phyloP scores from a whole-genome alignment of 352 stramenopile species.

The Albugo laibachii region DNA sequence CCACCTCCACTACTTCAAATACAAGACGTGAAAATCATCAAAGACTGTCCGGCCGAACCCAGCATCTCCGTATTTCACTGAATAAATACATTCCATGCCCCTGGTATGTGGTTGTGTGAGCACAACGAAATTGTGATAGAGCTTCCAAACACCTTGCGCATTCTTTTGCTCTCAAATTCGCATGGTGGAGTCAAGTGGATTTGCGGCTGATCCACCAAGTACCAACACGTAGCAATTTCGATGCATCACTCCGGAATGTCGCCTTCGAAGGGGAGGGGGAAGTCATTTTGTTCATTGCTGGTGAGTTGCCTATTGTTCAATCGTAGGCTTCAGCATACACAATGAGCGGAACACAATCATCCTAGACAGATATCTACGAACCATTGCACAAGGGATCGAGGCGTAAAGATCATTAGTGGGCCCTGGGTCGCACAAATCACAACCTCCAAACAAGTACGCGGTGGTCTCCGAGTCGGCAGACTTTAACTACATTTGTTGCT shows the following conservation, averaged over 20 bases:
- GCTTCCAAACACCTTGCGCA: conserved; percentile 73
- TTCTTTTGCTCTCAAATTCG: conserved; percentile 87
- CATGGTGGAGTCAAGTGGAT: conserved; percentile 85
- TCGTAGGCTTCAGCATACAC: conserved; percentile 18
- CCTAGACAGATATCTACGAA: conserved; percentile 1
- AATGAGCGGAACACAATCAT: not conserved
- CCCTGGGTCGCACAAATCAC: conserved; percentile 77
- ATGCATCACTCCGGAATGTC: conserved; percentile 60
- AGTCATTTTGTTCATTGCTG: conserved; percentile 21
- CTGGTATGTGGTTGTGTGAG: conserved; percentile 79
- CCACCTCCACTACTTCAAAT: conserved; percentile 85
- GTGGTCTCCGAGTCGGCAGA: conserved; percentile 37
- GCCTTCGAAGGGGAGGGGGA: conserved; percentile 56
- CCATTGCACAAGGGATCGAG: conserved; percentile 25
- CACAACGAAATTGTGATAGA: conserved; percentile 77
- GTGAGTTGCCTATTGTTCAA: conserved; percentile 37
- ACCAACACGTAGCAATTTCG: conserved; percentile 77
- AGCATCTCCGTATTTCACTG: conserved; percentile 90
- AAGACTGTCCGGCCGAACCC: conserved; percentile 89
- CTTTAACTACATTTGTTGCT: too few species aligned
- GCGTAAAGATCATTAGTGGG: conserved; percentile 87
- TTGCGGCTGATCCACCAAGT: conserved; percentile 88
- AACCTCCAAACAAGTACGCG: conserved; percentile 80
- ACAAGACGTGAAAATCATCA: conserved; percentile 85
- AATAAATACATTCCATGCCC: conserved; percentile 86